Evolutionary conservation across 371 early-diverging fungal species (phyloP).

Genomic region (Syncephalastrum sp.): DNA sequence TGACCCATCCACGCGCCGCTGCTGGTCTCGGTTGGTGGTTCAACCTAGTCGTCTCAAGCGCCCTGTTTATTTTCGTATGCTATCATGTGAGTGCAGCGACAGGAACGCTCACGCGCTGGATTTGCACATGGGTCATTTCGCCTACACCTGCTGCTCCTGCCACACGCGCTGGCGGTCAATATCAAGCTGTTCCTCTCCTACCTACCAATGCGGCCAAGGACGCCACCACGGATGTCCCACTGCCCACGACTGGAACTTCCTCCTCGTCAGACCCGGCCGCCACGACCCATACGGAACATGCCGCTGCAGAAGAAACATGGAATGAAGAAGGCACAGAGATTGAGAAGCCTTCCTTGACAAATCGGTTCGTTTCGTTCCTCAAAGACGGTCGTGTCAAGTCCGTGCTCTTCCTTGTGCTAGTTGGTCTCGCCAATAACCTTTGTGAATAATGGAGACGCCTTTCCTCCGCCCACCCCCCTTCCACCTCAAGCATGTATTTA

Average conservation of each 20-base stretch:
- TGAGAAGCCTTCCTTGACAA: not conserved
- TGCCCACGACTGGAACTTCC: not conserved
- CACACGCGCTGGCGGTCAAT: constrained; percentile 5
- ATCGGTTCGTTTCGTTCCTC: not conserved
- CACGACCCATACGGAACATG: not conserved
- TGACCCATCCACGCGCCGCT: constrained; percentile 30
- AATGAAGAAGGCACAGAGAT: constrained; percentile 13
- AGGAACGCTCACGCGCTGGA: constrained; percentile 42
- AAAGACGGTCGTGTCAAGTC: constrained; percentile 22
- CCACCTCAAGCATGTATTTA: not conserved
- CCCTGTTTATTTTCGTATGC: constrained; percentile 59
- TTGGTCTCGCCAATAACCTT: constrained; percentile 22
- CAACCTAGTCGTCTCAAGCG: constrained; percentile 48
- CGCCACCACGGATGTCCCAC: not conserved
- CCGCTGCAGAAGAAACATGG: constrained; percentile 2
- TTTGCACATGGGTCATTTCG: constrained; percentile 17
- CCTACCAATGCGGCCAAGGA: constrained; percentile 11
- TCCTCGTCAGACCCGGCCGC: constrained; percentile 1
- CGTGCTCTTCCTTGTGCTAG: constrained; percentile 7
- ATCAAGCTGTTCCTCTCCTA: constrained; percentile 25
- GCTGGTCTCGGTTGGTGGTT: constrained; percentile 52
- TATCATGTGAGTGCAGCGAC: constrained; percentile 53
- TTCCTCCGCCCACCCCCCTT: not conserved
- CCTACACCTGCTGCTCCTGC: too few species aligned
- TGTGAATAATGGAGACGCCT: constrained; percentile 11